Evolutionary conservation across 176 grass and related monocot genomes (phyloP), one percentile per base, ranked within the genome.

Genomic region (Cenchrus americanus): DNA sequence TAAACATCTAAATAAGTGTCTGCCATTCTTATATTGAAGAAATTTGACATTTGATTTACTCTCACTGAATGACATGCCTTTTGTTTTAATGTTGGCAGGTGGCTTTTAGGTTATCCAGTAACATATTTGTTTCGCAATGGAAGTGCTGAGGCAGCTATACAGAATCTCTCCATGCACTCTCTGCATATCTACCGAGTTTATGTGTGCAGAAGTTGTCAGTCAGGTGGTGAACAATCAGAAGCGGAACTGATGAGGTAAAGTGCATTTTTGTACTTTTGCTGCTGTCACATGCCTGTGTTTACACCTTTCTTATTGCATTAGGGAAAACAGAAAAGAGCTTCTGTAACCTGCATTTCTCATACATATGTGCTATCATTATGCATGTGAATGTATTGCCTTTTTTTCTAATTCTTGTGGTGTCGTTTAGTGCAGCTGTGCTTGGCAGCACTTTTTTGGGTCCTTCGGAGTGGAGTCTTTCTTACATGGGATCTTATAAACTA

Each of bases 41-140:
- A 76, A 17, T 57, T 80, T 65, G 26, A 1, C 41, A 64, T 85
- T 55, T 66, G 57, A 76, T 66, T 43, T 85, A 10, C 17, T 47
- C 14, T 69, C 53, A 80, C 6, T 70, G 47, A 42, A 30, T 79
- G 26, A 69, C 18, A 7, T 75, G 44, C 60, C 67, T 73, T 17
- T 4, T 32, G 15, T 72, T 83, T 19, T 8, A 66, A 76, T 60
- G 62, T 66, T 62, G 88, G 71, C 69, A 98, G 96, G 62, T 98
- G 93, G 96, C 93, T 98, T 87, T 88, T 98, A 68, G 91, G 89
- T 70, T 98, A 98, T 87, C 91, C 96, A 34, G 76, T 95, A 23
- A 92, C 87, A 66, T 95, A 95, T 85, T 85, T 98, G 42, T 90
- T 98, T 77, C 64, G 69, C 85, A 90, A 88, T 12, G 83, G 32